Evolutionary conservation across 305 asterid genomes (phyloP), one percentile per base, ranked within the genome.

Genomic region (Galium porrigens): DNA sequence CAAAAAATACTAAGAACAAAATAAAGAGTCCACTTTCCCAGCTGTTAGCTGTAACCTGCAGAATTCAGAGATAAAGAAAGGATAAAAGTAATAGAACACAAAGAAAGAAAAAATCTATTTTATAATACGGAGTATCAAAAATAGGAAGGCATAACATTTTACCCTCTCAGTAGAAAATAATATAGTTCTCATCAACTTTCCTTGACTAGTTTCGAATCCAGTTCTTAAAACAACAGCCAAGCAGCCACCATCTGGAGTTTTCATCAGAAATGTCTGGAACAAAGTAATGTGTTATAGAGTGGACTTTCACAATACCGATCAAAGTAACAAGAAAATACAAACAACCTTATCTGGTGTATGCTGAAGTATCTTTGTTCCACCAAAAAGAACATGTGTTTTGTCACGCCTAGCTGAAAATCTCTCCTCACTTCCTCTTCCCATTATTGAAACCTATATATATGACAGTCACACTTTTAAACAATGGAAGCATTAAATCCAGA

Each of bases 141-240:
- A 20, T 65, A 39, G 57, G 72, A 29, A 57, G 41, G 18, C 15
- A 22, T 29, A 63, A 58, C 62, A 11, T 57, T 9, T 61, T 84
- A 89, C 96, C 95, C 98, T 84, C 83, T 92, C 98, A 7, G 98
- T 86, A 66, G 98, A 89, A 84, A 92, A 92, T 70, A 92, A 81
- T 76, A 92, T 92, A 18, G 98, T 92, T 58, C 98, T 89, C 98
- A 92, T 92, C 65, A 92, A 82, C 85, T 92, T 92, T 69, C 98
- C 98, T 81, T 92, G 98, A 72, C 98, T 88, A 33, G 98, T 92
- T 69, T 92, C 98, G 76, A 92, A 92, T 71, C 98, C 98, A 82
- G 95, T 92, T 77, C 96, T 84, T 67, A 92, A 77, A 76, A 92
- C 95, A 72, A 89, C 95, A 48, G 98, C 98, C 73, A 92, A 80